A percentile compares a stretch with the other conserved stretches of the same genome.
Evolutionary conservation across 106 monocot genomes (phyloP).

Genomic region (Acorus gramineus): DNA sequence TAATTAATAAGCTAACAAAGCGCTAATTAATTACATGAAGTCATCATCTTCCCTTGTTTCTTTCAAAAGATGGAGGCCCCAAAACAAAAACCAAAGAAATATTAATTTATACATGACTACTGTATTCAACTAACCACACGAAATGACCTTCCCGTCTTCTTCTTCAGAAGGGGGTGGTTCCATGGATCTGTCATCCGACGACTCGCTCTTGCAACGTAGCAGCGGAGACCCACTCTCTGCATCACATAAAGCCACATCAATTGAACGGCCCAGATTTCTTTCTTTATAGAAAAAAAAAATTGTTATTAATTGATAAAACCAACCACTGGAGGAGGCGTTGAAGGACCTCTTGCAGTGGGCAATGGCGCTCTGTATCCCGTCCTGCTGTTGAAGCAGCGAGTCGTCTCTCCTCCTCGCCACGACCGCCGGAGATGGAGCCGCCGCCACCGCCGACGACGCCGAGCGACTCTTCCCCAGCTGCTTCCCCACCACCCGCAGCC

Average conservation of each 20-base stretch:
- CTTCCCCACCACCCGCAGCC: slow-evolving; percentile 19
- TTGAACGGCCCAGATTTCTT: no score
- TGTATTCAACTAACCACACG: no score
- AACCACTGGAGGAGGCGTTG: slow-evolving; percentile 20
- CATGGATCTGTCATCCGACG: slow-evolving; percentile 19
- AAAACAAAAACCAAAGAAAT: no score
- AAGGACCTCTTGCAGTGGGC: slow-evolving; percentile 86
- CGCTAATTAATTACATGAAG: no score
- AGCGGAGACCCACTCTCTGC: slow-evolving; percentile 24
- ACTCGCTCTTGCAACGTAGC: slow-evolving; percentile 47
- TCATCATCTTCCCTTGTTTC: no score
- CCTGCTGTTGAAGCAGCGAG: slow-evolving; percentile 53
- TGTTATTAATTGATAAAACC: not conserved
- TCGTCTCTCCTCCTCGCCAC: slow-evolving; percentile 41
- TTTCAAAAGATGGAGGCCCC: no score
- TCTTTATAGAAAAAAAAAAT: no score
- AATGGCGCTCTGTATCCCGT: slow-evolving; percentile 91
- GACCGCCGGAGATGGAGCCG: slow-evolving; percentile 17
- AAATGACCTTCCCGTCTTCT: no score
- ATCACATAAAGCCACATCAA: not conserved
- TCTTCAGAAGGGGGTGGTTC: not conserved
- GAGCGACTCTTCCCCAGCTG: slow-evolving; percentile 46
- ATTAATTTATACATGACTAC: no score
- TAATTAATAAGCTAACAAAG: no score
- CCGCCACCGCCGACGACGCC: slow-evolving; percentile 27